phyloP scores from a whole-genome alignment of 2,329 filamentous ascomycete genomes.

The Hirsutella rhossiliensis region DNA sequence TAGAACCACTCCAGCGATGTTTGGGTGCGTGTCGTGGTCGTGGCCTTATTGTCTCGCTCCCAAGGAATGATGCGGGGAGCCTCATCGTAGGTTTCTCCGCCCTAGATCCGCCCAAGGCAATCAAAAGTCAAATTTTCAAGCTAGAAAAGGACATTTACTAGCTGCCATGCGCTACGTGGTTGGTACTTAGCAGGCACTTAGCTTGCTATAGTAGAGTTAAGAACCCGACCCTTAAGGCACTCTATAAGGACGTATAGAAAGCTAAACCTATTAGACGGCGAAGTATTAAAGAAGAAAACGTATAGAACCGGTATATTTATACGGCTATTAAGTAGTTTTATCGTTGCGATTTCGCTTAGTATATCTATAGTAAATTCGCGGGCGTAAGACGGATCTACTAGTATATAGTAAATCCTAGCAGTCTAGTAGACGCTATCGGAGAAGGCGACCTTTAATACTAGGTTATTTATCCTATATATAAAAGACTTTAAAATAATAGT shows the following conservation, averaged over 20 bases:
- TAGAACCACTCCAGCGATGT: slow-evolving; percentile 6
- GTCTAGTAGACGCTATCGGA: slow-evolving; percentile 3
- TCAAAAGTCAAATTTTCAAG: slow-evolving; percentile 4
- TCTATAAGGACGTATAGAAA: slow-evolving; percentile 5
- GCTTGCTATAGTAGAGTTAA: neutral
- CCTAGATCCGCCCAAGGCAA: slow-evolving; percentile 4
- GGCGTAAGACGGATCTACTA: neutral
- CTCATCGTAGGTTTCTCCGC: slow-evolving; percentile 5
- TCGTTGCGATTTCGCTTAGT: neutral
- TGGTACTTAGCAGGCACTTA: neutral
- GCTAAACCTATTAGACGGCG: slow-evolving; percentile 3
- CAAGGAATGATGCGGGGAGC: slow-evolving; percentile 4
- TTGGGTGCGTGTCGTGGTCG: neutral
- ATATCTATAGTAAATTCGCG: neutral
- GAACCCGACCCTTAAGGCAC: slow-evolving; percentile 2
- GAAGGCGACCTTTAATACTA: slow-evolving; percentile 3
- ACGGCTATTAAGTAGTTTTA: neutral
- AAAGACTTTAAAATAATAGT: neutral
- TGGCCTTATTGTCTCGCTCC: neutral
- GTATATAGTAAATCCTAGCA: slow-evolving; percentile 4
- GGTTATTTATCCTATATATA: slow-evolving; percentile 8
- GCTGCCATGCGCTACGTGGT: neutral
- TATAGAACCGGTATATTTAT: neutral
- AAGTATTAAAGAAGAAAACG: neutral
- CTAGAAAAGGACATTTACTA: slow-evolving; percentile 4